A percentile compares a stretch with the other conserved stretches of the same genome.
Conservation (phyloP, 75 land plant species). For the Cryptomeria japonica region DNA sequence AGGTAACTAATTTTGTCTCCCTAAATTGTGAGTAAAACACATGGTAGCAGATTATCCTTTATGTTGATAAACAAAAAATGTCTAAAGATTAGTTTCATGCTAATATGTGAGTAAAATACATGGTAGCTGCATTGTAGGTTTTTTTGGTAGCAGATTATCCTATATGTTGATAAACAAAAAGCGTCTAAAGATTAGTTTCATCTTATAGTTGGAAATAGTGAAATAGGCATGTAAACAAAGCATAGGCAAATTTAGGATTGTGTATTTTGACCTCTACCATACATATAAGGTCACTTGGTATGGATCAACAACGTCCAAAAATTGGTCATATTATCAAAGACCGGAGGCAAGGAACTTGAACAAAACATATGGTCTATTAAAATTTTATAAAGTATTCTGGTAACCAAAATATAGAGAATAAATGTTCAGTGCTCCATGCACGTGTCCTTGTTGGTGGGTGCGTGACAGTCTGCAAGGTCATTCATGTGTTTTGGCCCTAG, state of each 20-base stretch:
- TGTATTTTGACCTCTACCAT: background rate
- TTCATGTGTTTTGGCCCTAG: too few relatives aligned
- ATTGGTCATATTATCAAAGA: background rate
- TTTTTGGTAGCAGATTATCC: too few relatives aligned
- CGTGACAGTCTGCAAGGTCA: too few relatives aligned
- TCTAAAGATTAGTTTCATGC: too few relatives aligned
- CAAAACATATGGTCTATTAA: background rate
- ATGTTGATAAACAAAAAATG: too few relatives aligned
- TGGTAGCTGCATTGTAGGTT: too few relatives aligned
- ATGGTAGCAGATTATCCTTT: background rate
- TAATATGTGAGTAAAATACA: too few relatives aligned
- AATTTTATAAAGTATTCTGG: too few relatives aligned
- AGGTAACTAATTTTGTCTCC: background rate
- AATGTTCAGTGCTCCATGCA: too few relatives aligned
- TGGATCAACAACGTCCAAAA: background rate
- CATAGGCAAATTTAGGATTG: background rate
- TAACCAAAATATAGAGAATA: too few relatives aligned
- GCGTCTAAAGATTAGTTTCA: background rate
- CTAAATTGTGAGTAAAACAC: background rate
- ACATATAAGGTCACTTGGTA: background rate
- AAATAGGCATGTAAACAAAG: background rate
- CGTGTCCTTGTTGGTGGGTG: too few relatives aligned
- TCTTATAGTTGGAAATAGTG: background rate
- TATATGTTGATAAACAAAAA: background rate
- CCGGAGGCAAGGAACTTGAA: background rate